These are phyloP conservation scores for Brasilioporus rufonigricans DNA, from an alignment of 768 basidiomycete species.

Conservation along the genomic window DNA sequence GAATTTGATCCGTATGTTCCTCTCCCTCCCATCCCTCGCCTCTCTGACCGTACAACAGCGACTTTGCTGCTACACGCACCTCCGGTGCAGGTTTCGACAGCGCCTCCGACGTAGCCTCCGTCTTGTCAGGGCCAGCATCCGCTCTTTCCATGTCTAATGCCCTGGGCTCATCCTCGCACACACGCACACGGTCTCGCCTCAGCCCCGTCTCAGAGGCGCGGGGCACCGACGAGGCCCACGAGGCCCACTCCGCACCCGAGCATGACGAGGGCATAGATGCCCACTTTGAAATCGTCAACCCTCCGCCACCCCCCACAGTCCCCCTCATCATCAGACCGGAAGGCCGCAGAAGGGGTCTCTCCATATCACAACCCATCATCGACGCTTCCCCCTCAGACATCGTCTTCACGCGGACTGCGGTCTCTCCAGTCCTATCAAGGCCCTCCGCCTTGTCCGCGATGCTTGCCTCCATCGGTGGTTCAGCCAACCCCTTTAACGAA, in stretches of 20 bases:
- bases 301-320: constrained; percentile 30
- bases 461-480: constrained; percentile 61
- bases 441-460: constrained; percentile 72
- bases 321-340: constrained; percentile 23
- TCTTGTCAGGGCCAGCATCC: constrained; percentile 52
- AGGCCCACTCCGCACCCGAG: constrained; percentile 21
- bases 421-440: constrained; percentile 41
- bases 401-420: constrained; percentile 52
- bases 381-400: constrained; percentile 24
- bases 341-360: constrained; percentile 29
- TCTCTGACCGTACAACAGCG: constrained; percentile 38
- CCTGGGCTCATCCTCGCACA: constrained; percentile 41
- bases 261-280: constrained; percentile 35
- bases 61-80: constrained; percentile 63
- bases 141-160: constrained; percentile 50
- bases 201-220: constrained; percentile 64
- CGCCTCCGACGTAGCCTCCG: constrained; percentile 60
- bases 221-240: constrained; percentile 29
- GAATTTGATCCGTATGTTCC: constrained; percentile 77
- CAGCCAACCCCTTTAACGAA: constrained; percentile 84
- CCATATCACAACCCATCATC: constrained; percentile 25
- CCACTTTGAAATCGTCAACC: constrained; percentile 57
- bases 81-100: constrained; percentile 53
- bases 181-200: constrained; percentile 45
- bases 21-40: neutral